Percentiles rank a stretch among this genome's conserved stretches.
phyloP scores from a whole-genome alignment of 2,329 filamentous ascomycete species.

The Trichoderma arundinaceum region DNA sequence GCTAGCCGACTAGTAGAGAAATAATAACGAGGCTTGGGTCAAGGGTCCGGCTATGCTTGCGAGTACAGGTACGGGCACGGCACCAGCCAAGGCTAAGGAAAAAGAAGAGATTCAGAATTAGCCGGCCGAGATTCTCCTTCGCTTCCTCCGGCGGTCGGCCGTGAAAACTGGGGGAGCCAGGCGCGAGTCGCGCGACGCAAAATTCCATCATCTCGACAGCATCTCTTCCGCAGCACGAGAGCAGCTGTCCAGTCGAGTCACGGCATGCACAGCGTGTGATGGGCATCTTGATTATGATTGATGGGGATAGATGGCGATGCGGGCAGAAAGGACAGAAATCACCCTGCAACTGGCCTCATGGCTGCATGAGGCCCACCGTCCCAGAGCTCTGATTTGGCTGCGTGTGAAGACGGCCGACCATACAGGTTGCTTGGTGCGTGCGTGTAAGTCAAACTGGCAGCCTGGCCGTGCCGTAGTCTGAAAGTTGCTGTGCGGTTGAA shows the following conservation, averaged over 20 bases:
- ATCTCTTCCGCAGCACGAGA: background rate
- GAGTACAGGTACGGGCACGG: background rate
- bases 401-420: too few species aligned
- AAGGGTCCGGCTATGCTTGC: constrained; percentile 9
- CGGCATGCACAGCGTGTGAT: constrained; percentile 3
- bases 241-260: constrained; percentile 17
- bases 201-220: background rate
- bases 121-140: constrained; percentile 27
- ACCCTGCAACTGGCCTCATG: constrained; percentile 14
- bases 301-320: constrained; percentile 7
- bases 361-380: constrained; percentile 27
- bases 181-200: constrained; percentile 24
- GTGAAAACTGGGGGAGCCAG: constrained; percentile 16
- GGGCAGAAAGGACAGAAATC: constrained; percentile 21
- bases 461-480: too few species aligned
- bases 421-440: too few species aligned
- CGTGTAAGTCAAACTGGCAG: too few species aligned
- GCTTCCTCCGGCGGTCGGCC: constrained; percentile 29
- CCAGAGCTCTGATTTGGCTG: background rate
- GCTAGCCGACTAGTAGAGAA: constrained; percentile 9
- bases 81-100: background rate
- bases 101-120: constrained; percentile 18
- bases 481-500: background rate
- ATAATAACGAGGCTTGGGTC: constrained; percentile 11
- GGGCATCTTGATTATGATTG: constrained; percentile 4